Percentiles rank a stretch among this genome's conserved stretches.
Evolutionary conservation across 176 grass and related monocot genomes (phyloP).

Genomic region (Eragrostis curvula): DNA sequence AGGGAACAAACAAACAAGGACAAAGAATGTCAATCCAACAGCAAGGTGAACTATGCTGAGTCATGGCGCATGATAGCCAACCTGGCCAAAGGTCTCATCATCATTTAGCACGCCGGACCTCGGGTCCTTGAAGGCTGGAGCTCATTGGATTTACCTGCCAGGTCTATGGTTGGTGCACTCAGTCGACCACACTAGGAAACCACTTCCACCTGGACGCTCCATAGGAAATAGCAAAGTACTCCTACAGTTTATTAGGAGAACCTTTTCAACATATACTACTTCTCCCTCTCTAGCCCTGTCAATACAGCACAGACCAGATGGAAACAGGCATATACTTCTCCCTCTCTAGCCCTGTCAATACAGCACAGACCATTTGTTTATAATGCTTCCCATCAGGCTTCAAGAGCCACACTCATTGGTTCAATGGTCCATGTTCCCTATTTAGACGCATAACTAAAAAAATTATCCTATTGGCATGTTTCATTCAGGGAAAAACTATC

Average conservation of each 20-base stretch:
- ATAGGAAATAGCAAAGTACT: background rate
- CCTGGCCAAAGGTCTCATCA: background rate
- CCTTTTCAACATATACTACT: background rate
- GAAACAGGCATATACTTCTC: background rate
- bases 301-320: background rate
- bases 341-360: background rate
- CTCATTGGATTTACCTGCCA: background rate
- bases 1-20: conserved; percentile 18
- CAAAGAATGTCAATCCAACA: conserved; percentile 3
- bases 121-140: background rate
- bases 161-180: background rate
- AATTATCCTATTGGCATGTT: background rate
- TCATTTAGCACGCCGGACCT: background rate
- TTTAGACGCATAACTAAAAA: background rate
- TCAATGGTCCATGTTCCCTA: background rate
- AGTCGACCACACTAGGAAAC: background rate
- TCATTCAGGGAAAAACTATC: background rate
- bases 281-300: background rate
- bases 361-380: background rate
- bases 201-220: background rate
- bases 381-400: background rate
- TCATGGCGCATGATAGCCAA: background rate
- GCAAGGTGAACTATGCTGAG: background rate
- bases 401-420: background rate
- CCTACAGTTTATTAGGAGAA: background rate